Conservation (phyloP, 306 rosid species). For the Fagus crenata region DNA sequence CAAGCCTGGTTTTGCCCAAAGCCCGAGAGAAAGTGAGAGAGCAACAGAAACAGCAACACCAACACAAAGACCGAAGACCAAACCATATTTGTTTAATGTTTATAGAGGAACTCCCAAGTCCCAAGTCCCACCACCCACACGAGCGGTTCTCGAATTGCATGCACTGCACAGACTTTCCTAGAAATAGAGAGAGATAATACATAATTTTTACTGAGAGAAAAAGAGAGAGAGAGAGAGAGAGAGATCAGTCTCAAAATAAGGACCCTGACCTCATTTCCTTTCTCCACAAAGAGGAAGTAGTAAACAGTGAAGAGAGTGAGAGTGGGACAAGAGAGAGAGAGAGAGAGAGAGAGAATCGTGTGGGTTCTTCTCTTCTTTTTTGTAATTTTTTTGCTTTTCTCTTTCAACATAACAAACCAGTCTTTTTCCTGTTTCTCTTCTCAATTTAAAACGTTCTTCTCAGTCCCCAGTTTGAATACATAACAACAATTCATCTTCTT, state of each 20-base stretch:
- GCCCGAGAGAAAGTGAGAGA: constrained; percentile 39
- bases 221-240: neutral
- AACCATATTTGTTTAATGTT: constrained; percentile 8
- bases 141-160: constrained; percentile 70
- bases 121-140: constrained; percentile 59
- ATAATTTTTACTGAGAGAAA: neutral
- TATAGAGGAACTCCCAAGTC: constrained; percentile 1
- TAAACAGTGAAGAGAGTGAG: neutral
- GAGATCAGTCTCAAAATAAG: constrained; percentile 46
- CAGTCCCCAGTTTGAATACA: constrained; percentile 7
- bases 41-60: constrained; percentile 22
- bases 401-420: constrained; percentile 13
- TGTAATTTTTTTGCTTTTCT: neutral
- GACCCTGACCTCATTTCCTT: constrained; percentile 36
- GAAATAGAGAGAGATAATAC: constrained; percentile 6
- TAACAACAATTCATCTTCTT: constrained; percentile 1
- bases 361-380: constrained; percentile 26
- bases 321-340: neutral
- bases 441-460: constrained; percentile 29
- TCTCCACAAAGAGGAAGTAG: neutral
- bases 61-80: constrained; percentile 35
- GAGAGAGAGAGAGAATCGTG: constrained; percentile 32
- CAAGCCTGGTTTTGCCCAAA: constrained; percentile 48
- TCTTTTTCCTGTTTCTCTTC: constrained; percentile 15
- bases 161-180: constrained; percentile 39